A percentile compares a stretch with the other conserved stretches of the same genome.
Conservation (phyloP, 2,329 filamentous ascomycete genomes). For the Neocucurbitaria cava region DNA sequence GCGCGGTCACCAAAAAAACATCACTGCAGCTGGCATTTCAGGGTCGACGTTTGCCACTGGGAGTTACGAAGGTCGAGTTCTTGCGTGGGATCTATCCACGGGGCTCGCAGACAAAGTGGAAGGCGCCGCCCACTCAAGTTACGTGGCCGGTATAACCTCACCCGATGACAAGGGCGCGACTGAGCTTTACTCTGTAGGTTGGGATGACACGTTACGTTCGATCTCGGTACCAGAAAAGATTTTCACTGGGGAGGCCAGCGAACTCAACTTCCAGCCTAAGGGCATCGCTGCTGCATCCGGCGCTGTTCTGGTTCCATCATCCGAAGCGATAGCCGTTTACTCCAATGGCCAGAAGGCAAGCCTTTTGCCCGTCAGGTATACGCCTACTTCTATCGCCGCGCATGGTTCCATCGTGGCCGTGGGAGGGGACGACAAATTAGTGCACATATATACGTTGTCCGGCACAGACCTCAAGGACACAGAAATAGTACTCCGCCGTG, state of each 20-base stretch:
- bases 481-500: conserved; percentile 67
- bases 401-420: conserved; percentile 73
- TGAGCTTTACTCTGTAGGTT: conserved; percentile 82
- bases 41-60: conserved; percentile 80
- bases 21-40: conserved; percentile 75
- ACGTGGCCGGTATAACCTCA: conserved; percentile 77
- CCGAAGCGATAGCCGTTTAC: conserved; percentile 66
- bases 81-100: conserved; percentile 78
- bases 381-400: conserved; percentile 75
- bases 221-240: conserved; percentile 77
- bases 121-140: conserved; percentile 83
- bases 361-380: conserved; percentile 66
- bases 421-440: conserved; percentile 74
- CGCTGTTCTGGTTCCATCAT: conserved; percentile 59
- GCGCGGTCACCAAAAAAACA: conserved; percentile 88
- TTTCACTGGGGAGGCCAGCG: conserved; percentile 72
- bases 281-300: conserved; percentile 67
- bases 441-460: conserved; percentile 75
- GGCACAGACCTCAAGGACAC: conserved; percentile 62
- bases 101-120: conserved; percentile 76
- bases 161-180: conserved; percentile 41
- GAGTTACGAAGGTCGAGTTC: conserved; percentile 88
- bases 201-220: conserved; percentile 89
- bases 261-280: conserved; percentile 82
- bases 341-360: conserved; percentile 66